These are phyloP conservation scores for Talaromyces borbonicus DNA, from an alignment of 495 filamentous ascomycete genomes.

Conservation along the genomic window DNA sequence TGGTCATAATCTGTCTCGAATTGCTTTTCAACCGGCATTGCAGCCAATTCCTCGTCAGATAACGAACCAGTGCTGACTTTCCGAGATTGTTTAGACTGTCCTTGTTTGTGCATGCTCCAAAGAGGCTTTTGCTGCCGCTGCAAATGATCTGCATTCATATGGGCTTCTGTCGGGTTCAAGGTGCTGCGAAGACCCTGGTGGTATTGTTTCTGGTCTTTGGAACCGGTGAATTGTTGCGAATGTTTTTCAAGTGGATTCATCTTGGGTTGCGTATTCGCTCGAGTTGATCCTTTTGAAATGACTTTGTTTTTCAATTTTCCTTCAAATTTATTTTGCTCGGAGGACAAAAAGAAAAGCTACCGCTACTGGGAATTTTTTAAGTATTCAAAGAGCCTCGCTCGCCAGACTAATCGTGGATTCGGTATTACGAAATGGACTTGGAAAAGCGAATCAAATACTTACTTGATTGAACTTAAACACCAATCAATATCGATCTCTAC, in stretches of 20 bases:
- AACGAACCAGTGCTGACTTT: background rate
- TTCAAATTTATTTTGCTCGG: too few species aligned
- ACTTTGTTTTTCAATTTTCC: too few species aligned
- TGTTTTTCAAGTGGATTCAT: background rate
- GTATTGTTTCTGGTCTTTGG: conserved; percentile 1
- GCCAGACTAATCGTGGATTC: too few species aligned
- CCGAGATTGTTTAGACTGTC: background rate
- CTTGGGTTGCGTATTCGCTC: too few species aligned
- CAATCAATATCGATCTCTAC: too few species aligned
- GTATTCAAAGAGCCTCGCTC: too few species aligned
- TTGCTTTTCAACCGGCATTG: conserved; percentile 4
- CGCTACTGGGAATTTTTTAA: too few species aligned
- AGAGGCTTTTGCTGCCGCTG: background rate
- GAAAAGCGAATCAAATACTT: too few species aligned
- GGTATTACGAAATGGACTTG: too few species aligned
- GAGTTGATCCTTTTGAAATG: too few species aligned
- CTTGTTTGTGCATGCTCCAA: conserved; percentile 2
- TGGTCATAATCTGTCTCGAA: conserved; percentile 8
- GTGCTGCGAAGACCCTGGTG: conserved; percentile 1
- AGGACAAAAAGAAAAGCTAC: too few species aligned
- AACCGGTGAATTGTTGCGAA: background rate
- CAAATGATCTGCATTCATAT: background rate
- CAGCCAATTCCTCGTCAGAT: background rate
- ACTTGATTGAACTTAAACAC: too few species aligned
- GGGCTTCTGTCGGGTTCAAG: background rate